Percentiles rank a stretch among this genome's conserved stretches.
phyloP scores from a whole-genome alignment of 257 asterid genomes.

The Orobanche coerulescens region DNA sequence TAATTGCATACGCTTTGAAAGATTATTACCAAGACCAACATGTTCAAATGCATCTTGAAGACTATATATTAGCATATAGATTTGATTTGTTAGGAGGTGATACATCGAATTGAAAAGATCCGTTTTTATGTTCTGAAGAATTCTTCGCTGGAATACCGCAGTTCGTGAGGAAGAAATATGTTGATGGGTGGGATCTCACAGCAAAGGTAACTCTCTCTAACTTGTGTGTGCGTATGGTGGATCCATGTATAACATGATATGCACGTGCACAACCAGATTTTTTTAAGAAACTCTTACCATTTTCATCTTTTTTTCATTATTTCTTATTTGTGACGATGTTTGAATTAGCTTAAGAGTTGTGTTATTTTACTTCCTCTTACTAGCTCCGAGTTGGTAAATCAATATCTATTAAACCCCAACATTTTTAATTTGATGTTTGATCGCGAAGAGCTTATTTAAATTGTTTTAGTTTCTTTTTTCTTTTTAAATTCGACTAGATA shows the following conservation, averaged over 20 bases:
- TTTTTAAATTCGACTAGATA: too few species aligned
- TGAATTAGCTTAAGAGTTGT: too few species aligned
- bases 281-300: too few species aligned
- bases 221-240: not conserved
- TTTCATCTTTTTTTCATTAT: too few species aligned
- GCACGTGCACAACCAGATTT: not conserved
- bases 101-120: slow-evolving; percentile 20
- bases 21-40: not conserved
- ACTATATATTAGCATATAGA: not conserved
- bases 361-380: too few species aligned
- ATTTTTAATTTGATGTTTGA: too few species aligned
- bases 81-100: slow-evolving; percentile 32
- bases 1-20: not conserved
- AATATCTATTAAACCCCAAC: too few species aligned
- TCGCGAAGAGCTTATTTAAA: too few species aligned
- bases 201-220: slow-evolving; percentile 18
- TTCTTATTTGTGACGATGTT: too few species aligned
- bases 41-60: not conserved
- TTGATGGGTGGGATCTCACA: slow-evolving; percentile 3
- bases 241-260: too few species aligned
- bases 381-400: too few species aligned
- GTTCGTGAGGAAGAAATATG: slow-evolving; percentile 10
- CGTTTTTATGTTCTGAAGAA: slow-evolving; percentile 15
- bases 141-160: slow-evolving; percentile 11
- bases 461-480: too few species aligned